phyloP scores from a whole-genome alignment of 1,284 basidiomycete species.

The Puccinia polysora region DNA sequence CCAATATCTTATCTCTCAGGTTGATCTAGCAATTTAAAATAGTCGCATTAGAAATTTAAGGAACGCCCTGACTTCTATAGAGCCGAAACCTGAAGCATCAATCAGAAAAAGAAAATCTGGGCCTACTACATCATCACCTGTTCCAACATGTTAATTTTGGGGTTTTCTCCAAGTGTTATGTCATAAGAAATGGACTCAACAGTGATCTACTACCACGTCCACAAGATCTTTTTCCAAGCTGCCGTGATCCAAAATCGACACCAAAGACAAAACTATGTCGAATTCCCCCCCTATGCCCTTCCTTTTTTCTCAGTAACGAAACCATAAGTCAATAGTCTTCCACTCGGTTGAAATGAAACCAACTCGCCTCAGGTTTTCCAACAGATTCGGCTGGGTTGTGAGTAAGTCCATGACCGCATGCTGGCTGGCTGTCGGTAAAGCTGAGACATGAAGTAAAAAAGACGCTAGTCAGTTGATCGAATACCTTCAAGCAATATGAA shows the following conservation, averaged over 20 bases:
- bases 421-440: slow-evolving; percentile 48
- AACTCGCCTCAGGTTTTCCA: slow-evolving; percentile 79
- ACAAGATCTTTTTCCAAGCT: slow-evolving; percentile 74
- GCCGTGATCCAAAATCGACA: slow-evolving; percentile 82
- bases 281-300: slow-evolving; percentile 65
- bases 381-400: slow-evolving; percentile 68
- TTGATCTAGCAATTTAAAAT: slow-evolving; percentile 63
- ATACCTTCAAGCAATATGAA: background rate
- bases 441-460: background rate
- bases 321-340: background rate
- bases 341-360: slow-evolving; percentile 54
- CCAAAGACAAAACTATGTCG: slow-evolving; percentile 76
- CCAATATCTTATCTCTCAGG: slow-evolving; percentile 78
- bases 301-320: slow-evolving; percentile 24
- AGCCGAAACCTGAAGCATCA: background rate
- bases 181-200: slow-evolving; percentile 57
- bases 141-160: background rate
- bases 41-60: background rate
- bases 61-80: too few species aligned
- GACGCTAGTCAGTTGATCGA: background rate
- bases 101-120: background rate
- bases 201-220: slow-evolving; percentile 79
- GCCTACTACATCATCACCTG: slow-evolving; percentile 44
- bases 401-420: slow-evolving; percentile 75
- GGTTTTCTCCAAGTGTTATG: background rate